Evolutionary conservation across 73 alveolate species (phyloP), one percentile per base, ranked within the genome.

Genomic region (Uronychia setigera): DNA sequence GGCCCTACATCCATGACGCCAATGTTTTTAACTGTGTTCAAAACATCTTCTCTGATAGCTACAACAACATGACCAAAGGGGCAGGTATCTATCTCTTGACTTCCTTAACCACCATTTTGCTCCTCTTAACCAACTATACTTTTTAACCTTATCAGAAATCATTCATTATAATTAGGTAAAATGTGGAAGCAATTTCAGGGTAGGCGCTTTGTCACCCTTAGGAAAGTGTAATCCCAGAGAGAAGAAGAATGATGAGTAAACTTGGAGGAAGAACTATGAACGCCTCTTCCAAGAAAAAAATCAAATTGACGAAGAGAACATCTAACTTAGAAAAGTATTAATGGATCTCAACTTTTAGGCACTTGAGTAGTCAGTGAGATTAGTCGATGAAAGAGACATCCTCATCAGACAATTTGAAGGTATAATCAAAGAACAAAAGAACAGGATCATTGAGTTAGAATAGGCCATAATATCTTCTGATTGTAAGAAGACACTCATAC

Each of bases 1-100:
- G 94, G 94, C 87, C 90, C 27, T 88, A 83, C 60, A 76, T 82
- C 32, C 87, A 88, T 13, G 58, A 1, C 26, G 31, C 27, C n/a
- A 35, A 33, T 0, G 83, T 34, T 1, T 57, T 14, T 11, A 30
- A 30, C 58, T 88, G 90, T 34, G 57, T 88, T 0, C 26, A 82
- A 32, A 29, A 34, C 27, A 31, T 82, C 28, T 88, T 88, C 76
- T 76, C 77, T 13, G 94, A 88, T 81, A 46, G 67, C 67, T n/a
- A n/a, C n/a, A n/a, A n/a, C n/a, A 46, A 19, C 67, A 46, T 11
- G 67, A 46, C 67, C 5, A 46, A 46, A 46, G 67, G n/a, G 67
- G 67, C 67, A 46, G 67, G 67, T 5, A 11, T 46, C 67, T 46
- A 5, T 11, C 67, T 11, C 67, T 11, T n/a, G n/a, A n/a, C n/a